phyloP scores from a whole-genome alignment of 371 early-diverging fungal genomes.

The Mucor lusitanicus region DNA sequence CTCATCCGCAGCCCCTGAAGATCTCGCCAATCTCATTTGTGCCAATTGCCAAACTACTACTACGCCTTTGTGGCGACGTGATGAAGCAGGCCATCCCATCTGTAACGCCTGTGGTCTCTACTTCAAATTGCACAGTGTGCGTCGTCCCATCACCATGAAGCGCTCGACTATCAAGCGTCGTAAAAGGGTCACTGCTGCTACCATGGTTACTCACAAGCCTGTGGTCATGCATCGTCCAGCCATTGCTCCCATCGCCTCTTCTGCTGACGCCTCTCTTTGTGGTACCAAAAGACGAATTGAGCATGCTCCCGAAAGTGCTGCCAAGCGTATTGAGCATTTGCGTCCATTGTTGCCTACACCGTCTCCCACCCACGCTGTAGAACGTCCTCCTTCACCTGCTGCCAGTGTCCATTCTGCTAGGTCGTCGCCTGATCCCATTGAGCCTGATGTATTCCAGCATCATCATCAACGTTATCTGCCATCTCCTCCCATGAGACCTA shows the following conservation, averaged over 20 bases:
- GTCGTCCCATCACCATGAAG: constrained; percentile 61
- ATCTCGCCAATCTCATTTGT: constrained; percentile 46
- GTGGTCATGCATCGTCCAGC: constrained; percentile 17
- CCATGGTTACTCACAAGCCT: constrained; percentile 20
- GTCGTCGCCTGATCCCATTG: constrained; percentile 34
- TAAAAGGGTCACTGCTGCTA: constrained; percentile 41
- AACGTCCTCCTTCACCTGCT: neutral
- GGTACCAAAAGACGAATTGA: constrained; percentile 8
- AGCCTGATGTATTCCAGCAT: constrained; percentile 35
- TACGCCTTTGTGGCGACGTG: constrained; percentile 87
- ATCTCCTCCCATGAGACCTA: constrained; percentile 46
- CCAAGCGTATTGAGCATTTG: constrained; percentile 31
- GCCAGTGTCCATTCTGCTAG: neutral
- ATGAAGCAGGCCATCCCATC: constrained; percentile 63
- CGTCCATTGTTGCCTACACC: constrained; percentile 36
- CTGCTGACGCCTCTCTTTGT: neutral
- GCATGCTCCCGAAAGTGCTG: neutral
- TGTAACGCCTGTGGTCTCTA: constrained; percentile 89
- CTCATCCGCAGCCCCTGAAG: neutral
- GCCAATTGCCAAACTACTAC: constrained; percentile 73
- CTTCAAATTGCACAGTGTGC: constrained; percentile 67
- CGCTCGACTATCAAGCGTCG: constrained; percentile 59
- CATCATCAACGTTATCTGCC: constrained; percentile 35
- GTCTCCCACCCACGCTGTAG: neutral
- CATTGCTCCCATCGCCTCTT: neutral